phyloP scores from a whole-genome alignment of 2,329 filamentous ascomycete genomes.

The Chrysosphaeria jannelii region DNA sequence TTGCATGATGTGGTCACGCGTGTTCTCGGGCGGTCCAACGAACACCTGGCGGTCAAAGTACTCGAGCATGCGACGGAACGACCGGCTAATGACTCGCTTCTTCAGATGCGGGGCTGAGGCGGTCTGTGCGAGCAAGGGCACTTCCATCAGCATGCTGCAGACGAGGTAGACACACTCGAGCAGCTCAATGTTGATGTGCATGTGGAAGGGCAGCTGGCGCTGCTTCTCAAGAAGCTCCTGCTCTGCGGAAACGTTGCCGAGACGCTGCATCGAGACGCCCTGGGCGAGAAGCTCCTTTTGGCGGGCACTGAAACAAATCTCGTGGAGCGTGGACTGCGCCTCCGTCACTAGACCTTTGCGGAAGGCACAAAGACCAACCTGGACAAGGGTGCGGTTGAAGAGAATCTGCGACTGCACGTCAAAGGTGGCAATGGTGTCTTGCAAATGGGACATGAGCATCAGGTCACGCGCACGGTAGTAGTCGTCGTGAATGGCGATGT shows the following conservation, averaged over 20 bases:
- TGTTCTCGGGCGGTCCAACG: slow-evolving; percentile 94
- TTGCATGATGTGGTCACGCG: slow-evolving; percentile 96
- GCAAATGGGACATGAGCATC: slow-evolving; percentile 98
- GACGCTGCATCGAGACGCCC: slow-evolving; percentile 94
- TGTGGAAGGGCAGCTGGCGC: slow-evolving; percentile 94
- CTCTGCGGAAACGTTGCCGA: slow-evolving; percentile 84
- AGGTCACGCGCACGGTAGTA: slow-evolving; percentile 96
- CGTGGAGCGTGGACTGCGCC: slow-evolving; percentile 86
- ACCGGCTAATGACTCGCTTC: slow-evolving; percentile 97
- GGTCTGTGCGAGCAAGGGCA: slow-evolving; percentile 84
- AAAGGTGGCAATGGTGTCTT: slow-evolving; percentile 89
- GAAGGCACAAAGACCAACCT: slow-evolving; percentile 96
- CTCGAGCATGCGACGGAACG: slow-evolving; percentile 94
- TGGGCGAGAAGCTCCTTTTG: slow-evolving; percentile 96
- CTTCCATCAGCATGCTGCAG: slow-evolving; percentile 97
- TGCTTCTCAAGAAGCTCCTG: slow-evolving; percentile 94
- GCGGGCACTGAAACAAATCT: slow-evolving; percentile 89
- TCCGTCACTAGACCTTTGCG: slow-evolving; percentile 90
- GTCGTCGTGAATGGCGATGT: slow-evolving; percentile 85
- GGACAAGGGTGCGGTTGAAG: slow-evolving; percentile 92
- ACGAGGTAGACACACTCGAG: slow-evolving; percentile 96
- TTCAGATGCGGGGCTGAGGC: slow-evolving; percentile 89
- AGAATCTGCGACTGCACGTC: slow-evolving; percentile 94
- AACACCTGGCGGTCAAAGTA: slow-evolving; percentile 99
- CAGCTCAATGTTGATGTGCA: slow-evolving; percentile 98